These are phyloP conservation scores for Pichia sp. DNA, from an alignment of 1,139 yeast genomes.

Conservation along the genomic window DNA sequence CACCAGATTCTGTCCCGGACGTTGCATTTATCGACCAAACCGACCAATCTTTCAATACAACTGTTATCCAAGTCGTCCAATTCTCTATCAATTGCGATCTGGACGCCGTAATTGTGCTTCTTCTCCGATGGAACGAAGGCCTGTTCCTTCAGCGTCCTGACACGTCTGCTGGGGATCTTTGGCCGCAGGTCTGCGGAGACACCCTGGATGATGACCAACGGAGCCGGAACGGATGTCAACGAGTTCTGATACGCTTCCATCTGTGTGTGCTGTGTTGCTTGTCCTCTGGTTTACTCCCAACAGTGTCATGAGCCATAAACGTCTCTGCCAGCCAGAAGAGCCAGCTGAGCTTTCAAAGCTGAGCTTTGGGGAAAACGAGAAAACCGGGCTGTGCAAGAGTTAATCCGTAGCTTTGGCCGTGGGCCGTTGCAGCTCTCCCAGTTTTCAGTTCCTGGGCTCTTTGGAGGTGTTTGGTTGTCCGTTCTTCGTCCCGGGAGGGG, in stretches of 20 bases:
- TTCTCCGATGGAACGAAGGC: not conserved
- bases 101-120: constrained; percentile 16
- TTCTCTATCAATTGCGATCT: constrained; percentile 25
- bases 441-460: too few species aligned
- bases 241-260: constrained; percentile 35
- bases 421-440: too few species aligned
- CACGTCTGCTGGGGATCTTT: constrained; percentile 10
- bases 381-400: too few species aligned
- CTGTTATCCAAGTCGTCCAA: constrained; percentile 28
- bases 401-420: too few species aligned
- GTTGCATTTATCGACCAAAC: constrained; percentile 30
- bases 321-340: too few species aligned
- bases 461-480: not conserved
- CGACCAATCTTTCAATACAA: constrained; percentile 30
- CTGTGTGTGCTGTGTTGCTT: not conserved
- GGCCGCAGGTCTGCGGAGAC: constrained; percentile 19
- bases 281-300: not conserved
- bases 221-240: constrained; percentile 33
- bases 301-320: too few species aligned
- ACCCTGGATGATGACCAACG: constrained; percentile 39
- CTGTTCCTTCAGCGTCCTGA: constrained; percentile 8
- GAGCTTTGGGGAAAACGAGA: too few species aligned
- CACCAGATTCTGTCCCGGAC: constrained; percentile 34
- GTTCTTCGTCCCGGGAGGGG: too few species aligned
- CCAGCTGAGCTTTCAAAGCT: too few species aligned